A percentile compares a stretch with the other conserved stretches of the same genome.
These are phyloP conservation scores for Globisporangium middletonii DNA, from an alignment of 352 stramenopile genomes.

Conservation along the genomic window DNA sequence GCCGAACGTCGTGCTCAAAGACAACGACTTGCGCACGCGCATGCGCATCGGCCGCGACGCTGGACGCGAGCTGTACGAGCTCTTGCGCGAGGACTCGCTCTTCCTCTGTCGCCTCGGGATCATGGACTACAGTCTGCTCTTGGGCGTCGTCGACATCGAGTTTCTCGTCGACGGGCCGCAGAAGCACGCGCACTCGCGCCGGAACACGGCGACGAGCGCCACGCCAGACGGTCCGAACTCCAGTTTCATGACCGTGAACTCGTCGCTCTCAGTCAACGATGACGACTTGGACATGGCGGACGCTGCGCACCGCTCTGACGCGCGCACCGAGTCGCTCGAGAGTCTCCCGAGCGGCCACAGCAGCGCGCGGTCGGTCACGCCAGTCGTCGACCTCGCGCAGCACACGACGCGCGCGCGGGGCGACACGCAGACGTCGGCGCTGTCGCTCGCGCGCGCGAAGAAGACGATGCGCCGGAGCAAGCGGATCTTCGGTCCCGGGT, in stretches of 20 bases:
- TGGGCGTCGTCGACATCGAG: constrained; percentile 81
- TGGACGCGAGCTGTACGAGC: constrained; percentile 54
- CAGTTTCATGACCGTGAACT: constrained; percentile 31
- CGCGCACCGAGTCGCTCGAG: not conserved
- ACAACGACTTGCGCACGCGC: constrained; percentile 77
- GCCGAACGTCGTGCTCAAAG: constrained; percentile 83
- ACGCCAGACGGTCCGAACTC: constrained; percentile 23
- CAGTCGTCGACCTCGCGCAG: not conserved
- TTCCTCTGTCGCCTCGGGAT: constrained; percentile 78
- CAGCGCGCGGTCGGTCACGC: not conserved
- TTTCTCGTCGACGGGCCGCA: constrained; percentile 61
- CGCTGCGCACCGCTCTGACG: not conserved
- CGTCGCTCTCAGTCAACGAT: constrained; percentile 13
- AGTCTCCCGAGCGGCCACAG: not conserved
- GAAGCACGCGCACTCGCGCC: constrained; percentile 11
- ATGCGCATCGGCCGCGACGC: constrained; percentile 67
- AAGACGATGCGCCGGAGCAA: constrained; percentile 67
- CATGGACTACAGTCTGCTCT: constrained; percentile 90
- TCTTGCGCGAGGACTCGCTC: constrained; percentile 63
- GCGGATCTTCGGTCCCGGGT: constrained; percentile 72
- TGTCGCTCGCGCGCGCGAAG: constrained; percentile 14
- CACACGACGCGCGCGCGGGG: not conserved
- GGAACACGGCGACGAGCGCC: constrained; percentile 25
- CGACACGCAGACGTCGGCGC: no score
- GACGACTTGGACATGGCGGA: not conserved